Evolutionary conservation across 192 early-diverging fungal genomes (phyloP).

Genomic region (Coemansia umbellata): DNA sequence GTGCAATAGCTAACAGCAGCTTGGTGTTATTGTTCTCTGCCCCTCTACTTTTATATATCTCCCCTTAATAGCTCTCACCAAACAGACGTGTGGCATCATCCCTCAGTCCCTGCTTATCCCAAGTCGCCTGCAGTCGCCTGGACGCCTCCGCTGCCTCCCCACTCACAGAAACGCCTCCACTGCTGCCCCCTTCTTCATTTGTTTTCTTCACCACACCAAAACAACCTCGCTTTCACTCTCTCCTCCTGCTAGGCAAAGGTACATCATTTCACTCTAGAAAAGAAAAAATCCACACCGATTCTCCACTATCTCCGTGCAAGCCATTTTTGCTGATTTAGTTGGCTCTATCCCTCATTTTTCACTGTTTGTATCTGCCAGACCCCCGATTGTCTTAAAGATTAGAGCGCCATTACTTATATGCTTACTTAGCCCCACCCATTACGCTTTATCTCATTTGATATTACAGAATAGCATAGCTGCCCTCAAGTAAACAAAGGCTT

Average conservation of each 20-base stretch:
- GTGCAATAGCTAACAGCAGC: neutral
- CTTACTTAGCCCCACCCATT: neutral
- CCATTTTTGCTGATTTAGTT: neutral
- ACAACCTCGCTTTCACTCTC: neutral
- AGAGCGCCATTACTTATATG: neutral
- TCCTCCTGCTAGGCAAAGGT: neutral
- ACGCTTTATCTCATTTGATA: neutral
- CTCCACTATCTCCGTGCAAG: neutral
- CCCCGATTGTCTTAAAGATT: neutral
- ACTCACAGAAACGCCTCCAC: neutral
- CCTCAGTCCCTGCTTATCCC: too few species aligned
- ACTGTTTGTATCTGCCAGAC: neutral
- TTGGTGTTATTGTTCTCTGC: constrained; percentile 2
- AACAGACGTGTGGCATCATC: too few species aligned
- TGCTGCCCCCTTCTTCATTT: neutral
- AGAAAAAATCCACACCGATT: neutral
- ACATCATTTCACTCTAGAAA: neutral
- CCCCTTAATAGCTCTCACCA: neutral
- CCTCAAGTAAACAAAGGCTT: too few species aligned
- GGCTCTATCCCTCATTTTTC: neutral
- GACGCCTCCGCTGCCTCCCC: constrained; percentile 1
- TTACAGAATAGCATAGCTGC: too few species aligned
- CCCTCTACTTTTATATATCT: neutral
- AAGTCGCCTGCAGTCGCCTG: constrained; percentile 3
- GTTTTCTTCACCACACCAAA: neutral